Conservation (phyloP, 176 grass and related monocot species). For the Cenchrus americanus region DNA sequence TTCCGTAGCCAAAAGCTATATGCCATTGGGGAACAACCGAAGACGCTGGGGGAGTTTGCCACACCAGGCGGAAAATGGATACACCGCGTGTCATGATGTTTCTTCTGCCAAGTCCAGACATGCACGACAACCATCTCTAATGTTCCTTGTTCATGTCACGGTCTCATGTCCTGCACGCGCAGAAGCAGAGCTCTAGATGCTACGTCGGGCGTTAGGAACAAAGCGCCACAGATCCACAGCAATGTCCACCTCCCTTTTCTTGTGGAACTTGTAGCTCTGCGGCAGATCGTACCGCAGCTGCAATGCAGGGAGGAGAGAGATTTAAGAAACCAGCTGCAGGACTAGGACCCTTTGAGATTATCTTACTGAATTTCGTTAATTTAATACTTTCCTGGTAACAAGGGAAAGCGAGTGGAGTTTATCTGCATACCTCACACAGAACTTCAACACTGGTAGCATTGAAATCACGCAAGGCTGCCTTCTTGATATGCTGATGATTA, state of each 20-base stretch:
- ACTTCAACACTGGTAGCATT: slow-evolving; percentile 64
- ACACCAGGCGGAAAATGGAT: neutral
- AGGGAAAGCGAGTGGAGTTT: slow-evolving; percentile 2
- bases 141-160: neutral
- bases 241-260: slow-evolving; percentile 75
- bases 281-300: slow-evolving; percentile 87
- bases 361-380: neutral
- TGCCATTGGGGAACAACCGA: neutral
- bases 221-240: slow-evolving; percentile 92
- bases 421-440: slow-evolving; percentile 74
- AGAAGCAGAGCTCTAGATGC: neutral
- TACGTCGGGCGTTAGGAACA: slow-evolving; percentile 46
- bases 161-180: neutral
- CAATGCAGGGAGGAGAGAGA: neutral
- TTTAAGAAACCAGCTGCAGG: neutral
- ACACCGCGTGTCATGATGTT: neutral
- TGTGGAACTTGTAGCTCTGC: slow-evolving; percentile 80
- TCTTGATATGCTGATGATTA: slow-evolving; percentile 72
- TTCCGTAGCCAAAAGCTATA: neutral
- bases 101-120: neutral
- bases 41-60: neutral
- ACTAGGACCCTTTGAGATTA: neutral
- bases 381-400: neutral
- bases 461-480: slow-evolving; percentile 58
- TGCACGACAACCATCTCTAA: too few species aligned